Evolutionary conservation across 73 alveolate species (phyloP), one percentile per base, ranked within the genome.

Genomic region (Breviolum minutum): DNA sequence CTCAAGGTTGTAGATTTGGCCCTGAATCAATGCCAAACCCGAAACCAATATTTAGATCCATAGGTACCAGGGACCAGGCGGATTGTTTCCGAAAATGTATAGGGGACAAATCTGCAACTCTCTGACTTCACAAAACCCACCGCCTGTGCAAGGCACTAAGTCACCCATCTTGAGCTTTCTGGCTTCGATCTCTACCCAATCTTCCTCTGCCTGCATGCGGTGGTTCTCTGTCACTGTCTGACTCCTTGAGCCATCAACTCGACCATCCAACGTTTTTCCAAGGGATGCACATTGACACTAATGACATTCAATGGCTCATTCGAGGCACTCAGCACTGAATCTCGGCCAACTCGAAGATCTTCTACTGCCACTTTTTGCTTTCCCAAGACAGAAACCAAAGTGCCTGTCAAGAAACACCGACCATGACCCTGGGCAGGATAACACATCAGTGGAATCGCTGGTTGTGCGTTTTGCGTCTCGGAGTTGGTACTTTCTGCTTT

Each of bases 171-270:
- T n/a, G 17, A 74, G 84, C 62, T n/a, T 20, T 16, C 84, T 61
- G 54, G 84, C 84, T 6, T 74, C 84, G 8, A 74, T 74, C 62
- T 11, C 4, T 5, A 7, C 17, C 4, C 62, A 48, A 12, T n/a
- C 94, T 17, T 40, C 62, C 60, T 19, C 30, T 10, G 48, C 61
- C 61, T 63, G 29, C 0, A 86, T 70, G 14, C 81, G 62, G 54
- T 86, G 95, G 29, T 64, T 62, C 24, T 86, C 95, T 24, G 95
- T 86, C 30, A 86, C 95, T 7, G 63, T 61, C 81, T 24, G 66
- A 80, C 80, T 22, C 27, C 95, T 62, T 7, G 81, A 9, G 95
- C 73, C 27, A n/a, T 64, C 54, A 86, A 48, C 4, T 30, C 48
- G n/a, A 86, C 80, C 7, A 86, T n/a, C 61, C 61, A 62, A 2